Conservation (phyloP, 2,329 filamentous ascomycete species). For the Xylariaceae sp. region DNA sequence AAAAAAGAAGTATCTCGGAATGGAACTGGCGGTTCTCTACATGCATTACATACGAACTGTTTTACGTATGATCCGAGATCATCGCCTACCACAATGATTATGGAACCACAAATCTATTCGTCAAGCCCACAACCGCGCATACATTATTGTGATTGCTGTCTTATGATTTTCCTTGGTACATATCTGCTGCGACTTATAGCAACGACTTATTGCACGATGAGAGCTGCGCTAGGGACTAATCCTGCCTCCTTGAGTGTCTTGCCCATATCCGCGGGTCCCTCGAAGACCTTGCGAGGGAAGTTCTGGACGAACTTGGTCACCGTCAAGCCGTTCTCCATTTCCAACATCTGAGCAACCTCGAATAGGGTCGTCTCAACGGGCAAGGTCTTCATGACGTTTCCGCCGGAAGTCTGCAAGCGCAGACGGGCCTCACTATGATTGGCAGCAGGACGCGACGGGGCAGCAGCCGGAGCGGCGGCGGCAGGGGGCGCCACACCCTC, state of each 20-base stretch:
- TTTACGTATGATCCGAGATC: conserved; percentile 7
- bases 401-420: conserved; percentile 68
- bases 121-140: conserved; percentile 17
- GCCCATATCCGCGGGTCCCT: conserved; percentile 66
- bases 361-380: conserved; percentile 88
- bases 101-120: conserved; percentile 1
- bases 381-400: conserved; percentile 81
- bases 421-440: conserved; percentile 76
- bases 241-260: conserved; percentile 91
- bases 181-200: not conserved
- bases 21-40: conserved; percentile 19
- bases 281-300: conserved; percentile 80
- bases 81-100: conserved; percentile 4
- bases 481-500: conserved; percentile 58
- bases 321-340: conserved; percentile 62
- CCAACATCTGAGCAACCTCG: conserved; percentile 75
- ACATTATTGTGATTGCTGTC: conserved; percentile 18
- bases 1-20: conserved; percentile 19
- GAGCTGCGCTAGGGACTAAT: conserved; percentile 80
- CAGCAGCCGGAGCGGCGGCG: conserved; percentile 37
- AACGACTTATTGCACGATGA: conserved; percentile 60
- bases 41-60: conserved; percentile 14
- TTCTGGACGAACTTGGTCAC: conserved; percentile 77
- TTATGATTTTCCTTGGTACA: conserved; percentile 1
- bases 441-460: conserved; percentile 53